phyloP scores from a whole-genome alignment of 176 grass and related monocot species.

The Cymbopogon citratus region DNA sequence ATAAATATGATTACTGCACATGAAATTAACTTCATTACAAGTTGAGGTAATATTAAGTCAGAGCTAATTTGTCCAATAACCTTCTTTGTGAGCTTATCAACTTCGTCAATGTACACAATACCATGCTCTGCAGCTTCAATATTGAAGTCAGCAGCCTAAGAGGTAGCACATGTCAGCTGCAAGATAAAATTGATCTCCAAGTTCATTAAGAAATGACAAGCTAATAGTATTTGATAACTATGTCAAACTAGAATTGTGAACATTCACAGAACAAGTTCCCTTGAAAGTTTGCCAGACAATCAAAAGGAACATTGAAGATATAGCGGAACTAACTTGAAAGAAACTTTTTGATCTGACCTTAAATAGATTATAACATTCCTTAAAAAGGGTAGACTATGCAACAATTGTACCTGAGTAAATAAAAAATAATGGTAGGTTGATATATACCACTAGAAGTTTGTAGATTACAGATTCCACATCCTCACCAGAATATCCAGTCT shows the following conservation, averaged over 20 bases:
- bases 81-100: constrained; percentile 76
- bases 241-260: neutral
- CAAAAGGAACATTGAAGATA: neutral
- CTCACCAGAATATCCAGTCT: constrained; percentile 65
- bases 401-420: neutral
- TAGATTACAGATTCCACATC: constrained; percentile 58
- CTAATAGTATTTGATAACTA: neutral
- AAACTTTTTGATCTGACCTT: neutral
- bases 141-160: constrained; percentile 63
- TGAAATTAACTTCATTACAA: neutral
- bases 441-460: constrained; percentile 52
- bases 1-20: constrained; percentile 1
- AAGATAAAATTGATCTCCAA: neutral
- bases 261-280: neutral
- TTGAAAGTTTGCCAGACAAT: neutral
- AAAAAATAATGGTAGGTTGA: neutral
- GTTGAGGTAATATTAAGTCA: neutral
- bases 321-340: neutral
- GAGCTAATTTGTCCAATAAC: constrained; percentile 26
- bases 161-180: constrained; percentile 19
- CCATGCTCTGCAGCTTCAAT: constrained; percentile 46
- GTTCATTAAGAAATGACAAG: constrained; percentile 2
- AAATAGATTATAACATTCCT: neutral
- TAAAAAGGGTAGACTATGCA: neutral
- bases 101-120: constrained; percentile 79